Conservation (phyloP, 83 land plant species). For the Isoetes engelmannii region DNA sequence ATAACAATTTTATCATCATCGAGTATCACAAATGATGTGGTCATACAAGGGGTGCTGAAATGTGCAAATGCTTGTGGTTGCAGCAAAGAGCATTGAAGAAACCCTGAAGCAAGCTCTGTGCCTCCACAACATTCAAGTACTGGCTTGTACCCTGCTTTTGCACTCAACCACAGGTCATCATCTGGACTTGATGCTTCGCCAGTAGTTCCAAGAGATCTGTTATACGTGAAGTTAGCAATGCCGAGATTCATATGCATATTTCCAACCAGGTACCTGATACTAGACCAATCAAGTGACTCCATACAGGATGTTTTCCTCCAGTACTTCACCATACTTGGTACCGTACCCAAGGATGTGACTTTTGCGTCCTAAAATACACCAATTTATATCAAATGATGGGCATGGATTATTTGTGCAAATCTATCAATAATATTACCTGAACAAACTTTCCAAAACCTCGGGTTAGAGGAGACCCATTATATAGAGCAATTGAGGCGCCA, state of each 20-base stretch:
- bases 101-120: constrained; percentile 76
- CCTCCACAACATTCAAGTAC: constrained; percentile 91
- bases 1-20: constrained; percentile 64
- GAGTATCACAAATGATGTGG: constrained; percentile 59
- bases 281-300: constrained; percentile 86
- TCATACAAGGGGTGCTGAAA: constrained; percentile 76
- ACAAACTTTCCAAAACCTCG: constrained; percentile 85
- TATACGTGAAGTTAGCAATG: not conserved
- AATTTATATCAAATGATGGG: not conserved
- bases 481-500: constrained; percentile 82
- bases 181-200: constrained; percentile 87
- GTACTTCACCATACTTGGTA: constrained; percentile 88
- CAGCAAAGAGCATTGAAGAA: constrained; percentile 58
- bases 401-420: not conserved
- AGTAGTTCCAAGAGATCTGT: constrained; percentile 61
- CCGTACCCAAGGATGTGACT: constrained; percentile 80
- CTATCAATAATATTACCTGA: constrained; percentile 46
- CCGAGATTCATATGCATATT: no score
- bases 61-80: constrained; percentile 89
- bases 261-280: constrained; percentile 42
- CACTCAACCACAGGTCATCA: constrained; percentile 94
- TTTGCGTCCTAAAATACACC: constrained; percentile 57
- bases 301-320: constrained; percentile 75
- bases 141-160: constrained; percentile 61
- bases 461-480: constrained; percentile 87